Evolutionary conservation across 805 yeast species (phyloP).

Genomic region (Yarrowia sp.): DNA sequence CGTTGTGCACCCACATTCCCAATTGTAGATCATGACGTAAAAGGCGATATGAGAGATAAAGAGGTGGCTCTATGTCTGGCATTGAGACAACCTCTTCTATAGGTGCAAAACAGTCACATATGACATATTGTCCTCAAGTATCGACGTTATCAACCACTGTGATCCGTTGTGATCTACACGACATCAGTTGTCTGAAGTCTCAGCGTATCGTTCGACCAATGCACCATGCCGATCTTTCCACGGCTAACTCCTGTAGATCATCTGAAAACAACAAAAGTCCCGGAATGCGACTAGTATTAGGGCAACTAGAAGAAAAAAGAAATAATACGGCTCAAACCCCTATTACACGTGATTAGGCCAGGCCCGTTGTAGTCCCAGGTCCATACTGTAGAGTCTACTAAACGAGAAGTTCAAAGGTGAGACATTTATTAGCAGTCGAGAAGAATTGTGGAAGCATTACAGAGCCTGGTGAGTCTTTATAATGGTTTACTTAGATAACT

Average conservation of each 20-base stretch:
- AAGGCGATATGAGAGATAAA: not conserved
- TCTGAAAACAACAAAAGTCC: not conserved
- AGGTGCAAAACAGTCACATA: too few relatives aligned
- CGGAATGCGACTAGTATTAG: not conserved
- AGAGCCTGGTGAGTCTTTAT: too few relatives aligned
- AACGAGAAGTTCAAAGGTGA: too few relatives aligned
- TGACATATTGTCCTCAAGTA: too few relatives aligned
- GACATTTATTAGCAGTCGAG: too few relatives aligned
- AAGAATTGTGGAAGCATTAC: too few relatives aligned
- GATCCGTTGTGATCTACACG: not conserved
- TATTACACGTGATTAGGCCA: not conserved
- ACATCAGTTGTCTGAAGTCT: not conserved
- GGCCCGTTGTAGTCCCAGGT: too few relatives aligned
- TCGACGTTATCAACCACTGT: too few relatives aligned
- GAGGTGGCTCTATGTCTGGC: too few relatives aligned
- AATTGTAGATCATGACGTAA: not conserved
- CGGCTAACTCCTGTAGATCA: constrained; percentile 15
- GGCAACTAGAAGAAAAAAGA: not conserved
- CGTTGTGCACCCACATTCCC: not conserved
- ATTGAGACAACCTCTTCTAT: not conserved
- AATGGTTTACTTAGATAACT: too few relatives aligned
- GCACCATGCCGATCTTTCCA: not conserved
- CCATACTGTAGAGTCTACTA: too few relatives aligned
- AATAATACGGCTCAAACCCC: not conserved
- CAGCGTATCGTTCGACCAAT: not conserved